Percentiles rank a stretch among this genome's conserved stretches.
These are phyloP conservation scores for Krasilnikovozyma curviuscula DNA, from an alignment of 768 basidiomycete species.

Conservation along the genomic window DNA sequence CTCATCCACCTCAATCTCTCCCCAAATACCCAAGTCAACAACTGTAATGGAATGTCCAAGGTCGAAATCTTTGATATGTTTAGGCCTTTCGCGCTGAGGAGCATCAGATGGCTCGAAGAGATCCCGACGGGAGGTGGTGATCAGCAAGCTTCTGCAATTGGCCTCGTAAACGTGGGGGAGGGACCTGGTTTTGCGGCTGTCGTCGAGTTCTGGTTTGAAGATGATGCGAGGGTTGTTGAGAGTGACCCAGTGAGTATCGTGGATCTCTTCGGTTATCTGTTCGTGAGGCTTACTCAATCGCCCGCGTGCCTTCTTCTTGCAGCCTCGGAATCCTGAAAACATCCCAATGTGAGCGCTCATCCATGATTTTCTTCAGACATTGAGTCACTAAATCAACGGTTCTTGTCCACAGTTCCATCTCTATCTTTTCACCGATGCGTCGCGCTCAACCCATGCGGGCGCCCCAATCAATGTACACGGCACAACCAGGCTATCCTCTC, in stretches of 20 bases:
- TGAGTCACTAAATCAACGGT: no score
- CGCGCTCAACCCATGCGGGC: neutral
- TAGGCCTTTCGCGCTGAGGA: slow-evolving; percentile 48
- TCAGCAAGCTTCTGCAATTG: neutral
- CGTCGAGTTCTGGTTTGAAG: slow-evolving; percentile 13
- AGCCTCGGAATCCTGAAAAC: neutral
- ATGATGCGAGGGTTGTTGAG: slow-evolving; percentile 7
- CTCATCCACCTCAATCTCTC: slow-evolving; percentile 76
- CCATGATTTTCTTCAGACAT: no score
- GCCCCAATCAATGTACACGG: neutral
- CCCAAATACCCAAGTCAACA: no score
- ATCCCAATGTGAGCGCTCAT: no score
- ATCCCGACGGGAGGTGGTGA: slow-evolving; percentile 29
- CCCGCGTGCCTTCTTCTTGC: neutral
- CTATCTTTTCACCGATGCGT: no score
- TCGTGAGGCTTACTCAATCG: neutral
- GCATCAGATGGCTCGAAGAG: slow-evolving; percentile 8
- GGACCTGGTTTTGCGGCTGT: neutral
- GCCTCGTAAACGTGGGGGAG: neutral
- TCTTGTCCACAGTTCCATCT: no score
- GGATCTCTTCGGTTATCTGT: neutral
- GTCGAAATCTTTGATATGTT: slow-evolving; percentile 66
- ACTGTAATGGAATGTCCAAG: slow-evolving; percentile 41
- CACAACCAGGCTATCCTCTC: neutral
- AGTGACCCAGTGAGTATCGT: neutral